Conservation (phyloP, 768 basidiomycete species). For the Mycena venus region DNA sequence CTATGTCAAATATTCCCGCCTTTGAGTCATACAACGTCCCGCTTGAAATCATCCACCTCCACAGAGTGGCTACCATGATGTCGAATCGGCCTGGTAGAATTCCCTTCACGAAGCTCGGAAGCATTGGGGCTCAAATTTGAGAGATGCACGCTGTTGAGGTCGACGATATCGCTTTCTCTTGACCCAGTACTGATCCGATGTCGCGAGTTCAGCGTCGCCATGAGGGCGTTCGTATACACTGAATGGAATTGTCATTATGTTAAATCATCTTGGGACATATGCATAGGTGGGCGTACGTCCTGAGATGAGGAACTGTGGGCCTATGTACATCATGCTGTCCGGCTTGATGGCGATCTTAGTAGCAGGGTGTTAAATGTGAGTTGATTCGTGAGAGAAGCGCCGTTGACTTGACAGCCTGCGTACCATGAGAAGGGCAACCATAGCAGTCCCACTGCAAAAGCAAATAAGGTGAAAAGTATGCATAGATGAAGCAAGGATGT, state of each 20-base stretch:
- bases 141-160: slow-evolving; percentile 5
- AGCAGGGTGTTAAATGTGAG: neutral
- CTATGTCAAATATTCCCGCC: neutral
- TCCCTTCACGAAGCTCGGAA: neutral
- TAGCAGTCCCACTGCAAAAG: neutral
- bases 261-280: neutral
- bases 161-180: no score
- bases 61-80: neutral
- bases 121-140: neutral
- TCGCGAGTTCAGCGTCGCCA: slow-evolving; percentile 11
- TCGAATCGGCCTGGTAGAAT: no score
- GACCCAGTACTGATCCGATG: neutral
- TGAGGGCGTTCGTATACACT: slow-evolving; percentile 9
- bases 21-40: neutral
- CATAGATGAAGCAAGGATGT: neutral
- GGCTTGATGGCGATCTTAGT: slow-evolving; percentile 5
- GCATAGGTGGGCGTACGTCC: neutral
- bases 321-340: slow-evolving; percentile 1
- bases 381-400: neutral
- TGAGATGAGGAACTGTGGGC: neutral
- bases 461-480: neutral
- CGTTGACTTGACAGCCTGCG: neutral
- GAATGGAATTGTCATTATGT: neutral
- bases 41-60: neutral
- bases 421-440: slow-evolving; percentile 1